Evolutionary conservation across 1,284 basidiomycete genomes (phyloP).

Genomic region (Marasmius oreades): DNA sequence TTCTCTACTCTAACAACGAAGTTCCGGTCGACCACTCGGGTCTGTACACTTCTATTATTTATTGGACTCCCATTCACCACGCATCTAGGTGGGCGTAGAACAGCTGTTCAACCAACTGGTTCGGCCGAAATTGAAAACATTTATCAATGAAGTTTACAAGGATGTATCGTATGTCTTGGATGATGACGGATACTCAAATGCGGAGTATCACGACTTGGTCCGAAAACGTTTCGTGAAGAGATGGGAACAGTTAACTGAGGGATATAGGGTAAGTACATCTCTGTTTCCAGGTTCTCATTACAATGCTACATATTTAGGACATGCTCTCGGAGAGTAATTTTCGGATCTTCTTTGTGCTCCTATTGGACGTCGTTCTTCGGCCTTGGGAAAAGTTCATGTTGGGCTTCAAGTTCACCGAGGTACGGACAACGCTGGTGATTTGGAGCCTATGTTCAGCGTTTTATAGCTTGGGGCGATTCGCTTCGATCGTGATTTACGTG

Average conservation of each 20-base stretch:
- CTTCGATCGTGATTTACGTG: constrained; percentile 91
- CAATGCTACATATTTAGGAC: constrained; percentile 45
- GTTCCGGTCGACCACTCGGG: constrained; percentile 71
- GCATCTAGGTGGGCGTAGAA: constrained; percentile 75
- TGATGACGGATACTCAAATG: constrained; percentile 80
- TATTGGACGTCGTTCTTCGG: constrained; percentile 81
- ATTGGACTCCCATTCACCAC: constrained; percentile 13
- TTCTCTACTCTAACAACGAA: constrained; percentile 56
- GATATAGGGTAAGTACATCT: constrained; percentile 65
- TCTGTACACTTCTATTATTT: constrained; percentile 30
- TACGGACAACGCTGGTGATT: constrained; percentile 26
- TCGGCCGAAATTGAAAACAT: constrained; percentile 77
- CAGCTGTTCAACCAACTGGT: constrained; percentile 93
- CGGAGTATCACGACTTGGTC: constrained; percentile 84
- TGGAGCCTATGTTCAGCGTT: background rate
- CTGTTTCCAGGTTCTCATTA: background rate
- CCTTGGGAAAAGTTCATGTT: constrained; percentile 93
- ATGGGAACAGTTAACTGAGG: constrained; percentile 84
- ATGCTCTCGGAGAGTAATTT: constrained; percentile 87
- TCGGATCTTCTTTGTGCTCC: constrained; percentile 78
- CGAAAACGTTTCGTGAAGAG: constrained; percentile 84
- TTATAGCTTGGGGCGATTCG: constrained; percentile 90
- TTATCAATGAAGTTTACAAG: constrained; percentile 86
- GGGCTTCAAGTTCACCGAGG: constrained; percentile 86
- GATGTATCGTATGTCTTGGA: constrained; percentile 87